phyloP scores from a whole-genome alignment of 2,329 filamentous ascomycete species.

The Beauveria asiatica region DNA sequence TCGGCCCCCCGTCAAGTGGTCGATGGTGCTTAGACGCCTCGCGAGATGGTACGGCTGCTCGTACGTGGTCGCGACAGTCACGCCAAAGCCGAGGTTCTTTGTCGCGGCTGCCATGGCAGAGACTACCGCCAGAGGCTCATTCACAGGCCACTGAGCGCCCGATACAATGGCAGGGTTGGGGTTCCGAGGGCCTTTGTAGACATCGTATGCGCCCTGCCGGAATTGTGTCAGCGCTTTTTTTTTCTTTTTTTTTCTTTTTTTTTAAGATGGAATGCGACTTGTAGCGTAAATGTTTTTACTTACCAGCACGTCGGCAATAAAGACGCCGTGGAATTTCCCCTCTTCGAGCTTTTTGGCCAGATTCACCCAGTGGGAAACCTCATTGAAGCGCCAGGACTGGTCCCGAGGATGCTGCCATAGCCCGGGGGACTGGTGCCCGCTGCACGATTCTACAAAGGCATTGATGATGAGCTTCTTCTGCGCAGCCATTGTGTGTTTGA shows the following conservation, averaged over 20 bases:
- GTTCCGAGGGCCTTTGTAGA: slow-evolving; percentile 50
- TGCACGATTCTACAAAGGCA: slow-evolving; percentile 33
- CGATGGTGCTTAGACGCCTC: slow-evolving; percentile 54
- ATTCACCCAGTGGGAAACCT: slow-evolving; percentile 51
- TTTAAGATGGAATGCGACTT: too few relatives aligned
- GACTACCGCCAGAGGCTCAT: slow-evolving; percentile 53
- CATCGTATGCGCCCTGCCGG: slow-evolving; percentile 52
- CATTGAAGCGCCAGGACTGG: slow-evolving; percentile 52
- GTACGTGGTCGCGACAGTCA: slow-evolving; percentile 60
- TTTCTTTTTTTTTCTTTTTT: too few relatives aligned
- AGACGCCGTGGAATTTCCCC: slow-evolving; percentile 57
- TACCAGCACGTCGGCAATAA: slow-evolving; percentile 52
- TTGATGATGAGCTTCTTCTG: slow-evolving; percentile 31
- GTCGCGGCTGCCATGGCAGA: slow-evolving; percentile 62
- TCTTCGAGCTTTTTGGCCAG: slow-evolving; percentile 34
- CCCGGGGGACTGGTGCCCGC: slow-evolving; percentile 37
- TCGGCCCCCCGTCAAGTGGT: slow-evolving; percentile 58
- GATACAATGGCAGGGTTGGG: slow-evolving; percentile 48
- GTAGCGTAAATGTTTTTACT: background rate
- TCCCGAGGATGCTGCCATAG: slow-evolving; percentile 55
- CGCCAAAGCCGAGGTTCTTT: slow-evolving; percentile 58
- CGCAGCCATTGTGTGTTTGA: background rate
- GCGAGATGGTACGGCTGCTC: slow-evolving; percentile 62
- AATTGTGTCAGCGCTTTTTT: too few relatives aligned
- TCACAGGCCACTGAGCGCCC: slow-evolving; percentile 64